Percentiles rank a stretch among this genome's conserved stretches.
Conservation (phyloP, 202 grass and related monocot genomes). For the Alloteropsis angusta region DNA sequence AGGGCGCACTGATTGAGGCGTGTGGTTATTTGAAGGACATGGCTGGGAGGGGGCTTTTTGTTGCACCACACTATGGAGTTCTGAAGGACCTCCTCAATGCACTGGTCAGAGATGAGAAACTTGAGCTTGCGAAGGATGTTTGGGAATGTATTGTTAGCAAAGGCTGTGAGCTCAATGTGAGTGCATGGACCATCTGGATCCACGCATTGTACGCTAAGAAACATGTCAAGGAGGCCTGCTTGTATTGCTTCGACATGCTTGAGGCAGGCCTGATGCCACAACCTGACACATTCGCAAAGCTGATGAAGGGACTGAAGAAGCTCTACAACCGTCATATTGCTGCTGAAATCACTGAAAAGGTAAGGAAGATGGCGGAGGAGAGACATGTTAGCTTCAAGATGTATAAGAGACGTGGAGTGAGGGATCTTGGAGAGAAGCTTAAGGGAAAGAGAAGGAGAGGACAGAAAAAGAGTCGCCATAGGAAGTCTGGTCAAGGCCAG, state of each 20-base stretch:
- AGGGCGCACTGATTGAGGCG: slow-evolving; percentile 54
- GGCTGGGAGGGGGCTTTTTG: slow-evolving; percentile 72
- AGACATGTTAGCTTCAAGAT: slow-evolving; percentile 88
- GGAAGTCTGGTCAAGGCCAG: background rate
- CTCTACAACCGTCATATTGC: slow-evolving; percentile 84
- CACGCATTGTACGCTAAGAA: slow-evolving; percentile 69
- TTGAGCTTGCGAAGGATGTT: slow-evolving; percentile 81
- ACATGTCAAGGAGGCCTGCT: slow-evolving; percentile 76
- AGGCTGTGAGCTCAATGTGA: slow-evolving; percentile 79
- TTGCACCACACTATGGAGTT: slow-evolving; percentile 71
- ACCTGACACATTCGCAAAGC: slow-evolving; percentile 74
- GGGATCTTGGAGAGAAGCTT: slow-evolving; percentile 59
- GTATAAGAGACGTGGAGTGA: slow-evolving; percentile 92
- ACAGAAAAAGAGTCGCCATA: slow-evolving; percentile 8
- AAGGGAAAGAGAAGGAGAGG: slow-evolving; percentile 54
- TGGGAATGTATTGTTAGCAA: slow-evolving; percentile 71
- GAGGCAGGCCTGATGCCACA: slow-evolving; percentile 84
- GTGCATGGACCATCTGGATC: slow-evolving; percentile 93
- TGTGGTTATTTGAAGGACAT: slow-evolving; percentile 79
- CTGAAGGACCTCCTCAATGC: slow-evolving; percentile 83
- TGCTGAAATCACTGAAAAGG: slow-evolving; percentile 86
- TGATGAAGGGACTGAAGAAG: slow-evolving; percentile 87
- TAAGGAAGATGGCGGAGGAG: slow-evolving; percentile 79
- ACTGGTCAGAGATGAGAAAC: slow-evolving; percentile 61
- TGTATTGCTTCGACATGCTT: slow-evolving; percentile 91